Evolutionary conservation across 2,329 filamentous ascomycete species (phyloP).

Genomic region (Pseudopithomyces chartarum): DNA sequence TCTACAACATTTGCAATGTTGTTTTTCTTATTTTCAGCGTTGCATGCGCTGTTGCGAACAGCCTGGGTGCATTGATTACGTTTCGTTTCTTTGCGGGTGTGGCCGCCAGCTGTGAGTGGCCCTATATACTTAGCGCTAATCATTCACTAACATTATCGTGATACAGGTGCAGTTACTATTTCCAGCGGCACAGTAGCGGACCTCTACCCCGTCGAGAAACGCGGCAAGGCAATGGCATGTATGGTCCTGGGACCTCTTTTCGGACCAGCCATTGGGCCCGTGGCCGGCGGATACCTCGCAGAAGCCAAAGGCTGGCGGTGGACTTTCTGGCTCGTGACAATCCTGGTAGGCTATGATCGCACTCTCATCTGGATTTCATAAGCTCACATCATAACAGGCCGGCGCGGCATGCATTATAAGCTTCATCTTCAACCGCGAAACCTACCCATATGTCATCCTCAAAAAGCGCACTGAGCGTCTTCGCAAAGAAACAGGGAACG

Average conservation of each 20-base stretch:
- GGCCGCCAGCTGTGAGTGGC: slow-evolving; percentile 8
- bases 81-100: slow-evolving; percentile 56
- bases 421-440: slow-evolving; percentile 31
- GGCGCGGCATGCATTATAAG: not conserved
- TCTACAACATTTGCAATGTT: slow-evolving; percentile 57
- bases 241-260: slow-evolving; percentile 17
- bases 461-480: slow-evolving; percentile 34
- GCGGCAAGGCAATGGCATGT: slow-evolving; percentile 24
- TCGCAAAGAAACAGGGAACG: slow-evolving; percentile 33
- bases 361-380: not conserved
- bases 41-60: slow-evolving; percentile 64
- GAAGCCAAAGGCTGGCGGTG: slow-evolving; percentile 20
- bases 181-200: slow-evolving; percentile 33
- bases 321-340: slow-evolving; percentile 13
- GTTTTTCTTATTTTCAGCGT: slow-evolving; percentile 66
- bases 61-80: slow-evolving; percentile 56
- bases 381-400: slow-evolving; percentile 12
- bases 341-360: not conserved
- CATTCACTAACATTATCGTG: not conserved
- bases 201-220: slow-evolving; percentile 18
- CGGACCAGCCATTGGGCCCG: slow-evolving; percentile 22
- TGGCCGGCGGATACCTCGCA: slow-evolving; percentile 17
- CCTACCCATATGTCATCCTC: slow-evolving; percentile 37
- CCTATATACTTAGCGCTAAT: too few species aligned
- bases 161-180: slow-evolving; percentile 18